Base-by-base conservation (phyloP, 129 eudicot species). In the Pulicaria dysenterica region DNA sequence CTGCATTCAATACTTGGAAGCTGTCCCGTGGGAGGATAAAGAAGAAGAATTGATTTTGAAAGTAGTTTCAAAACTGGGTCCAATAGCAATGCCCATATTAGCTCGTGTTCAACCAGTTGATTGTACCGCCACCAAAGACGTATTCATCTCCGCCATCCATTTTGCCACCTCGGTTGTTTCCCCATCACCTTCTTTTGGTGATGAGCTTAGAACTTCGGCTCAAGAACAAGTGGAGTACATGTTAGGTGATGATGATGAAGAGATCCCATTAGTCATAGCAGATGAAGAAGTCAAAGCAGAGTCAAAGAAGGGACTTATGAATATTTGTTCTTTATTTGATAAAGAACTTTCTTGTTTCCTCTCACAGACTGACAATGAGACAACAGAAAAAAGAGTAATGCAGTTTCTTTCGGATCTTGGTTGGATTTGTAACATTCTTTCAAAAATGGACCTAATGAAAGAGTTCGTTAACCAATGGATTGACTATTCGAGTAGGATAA, bases 151-250 rank as follows among this genome's bases (percentile, higher is more conserved):
- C 5, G 98, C 98, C 2, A 58, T 94, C 49, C 90, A 87, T 12
- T 84, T 87, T 58, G 98, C 98, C 81, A 90, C 95, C 12, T 94
- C 87, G 3, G 14, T 73, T 17, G 81, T 66, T 13, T 74, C 74
- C 34, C 79, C 89, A 5, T 80, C 76, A 55, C 91, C 83, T 42
- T 86, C 95, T 17, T 90, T 90, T 72, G 89, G 86, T 0, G 92
- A 94, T 58, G 92, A 90, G 78, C 77, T 88, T 9, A 82, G 50
- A 78, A 77, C 73, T 51, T 94, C 98, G 15, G 98, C 98, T 56
- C 98, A 90, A 81, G 98, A 94, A 71, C 98, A 94, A 75, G 82
- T 88, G 5, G 98, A 90, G 5, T 94, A 82, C 93, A 90, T 94
- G 98, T 82, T 94, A 36, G 93, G 83, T 7, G 92, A 90, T 47